phyloP scores from a whole-genome alignment of 768 basidiomycete species.

The Botryobasidium botryosum region DNA sequence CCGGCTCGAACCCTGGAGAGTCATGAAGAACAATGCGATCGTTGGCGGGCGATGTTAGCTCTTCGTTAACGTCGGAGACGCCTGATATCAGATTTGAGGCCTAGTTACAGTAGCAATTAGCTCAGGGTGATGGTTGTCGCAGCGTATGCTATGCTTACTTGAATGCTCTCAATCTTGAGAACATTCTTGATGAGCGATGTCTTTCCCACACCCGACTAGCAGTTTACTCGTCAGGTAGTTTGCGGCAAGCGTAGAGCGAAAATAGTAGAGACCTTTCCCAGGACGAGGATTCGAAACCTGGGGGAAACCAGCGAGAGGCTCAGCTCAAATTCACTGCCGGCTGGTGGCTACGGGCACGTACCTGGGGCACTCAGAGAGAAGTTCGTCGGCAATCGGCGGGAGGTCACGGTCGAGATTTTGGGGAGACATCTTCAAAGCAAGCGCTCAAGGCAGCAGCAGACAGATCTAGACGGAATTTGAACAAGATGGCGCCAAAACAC shows the following conservation, averaged over 20 bases:
- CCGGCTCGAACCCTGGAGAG: slow-evolving; percentile 20
- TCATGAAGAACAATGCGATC: slow-evolving; percentile 20
- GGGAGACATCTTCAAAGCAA: too few relatives aligned
- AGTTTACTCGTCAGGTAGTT: not conserved
- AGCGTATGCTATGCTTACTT: not conserved
- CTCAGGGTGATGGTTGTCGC: not conserved
- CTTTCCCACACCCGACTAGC: slow-evolving; percentile 18
- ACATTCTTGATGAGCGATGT: slow-evolving; percentile 19
- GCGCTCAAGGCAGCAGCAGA: too few relatives aligned
- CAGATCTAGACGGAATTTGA: too few relatives aligned
- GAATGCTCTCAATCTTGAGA: slow-evolving; percentile 17
- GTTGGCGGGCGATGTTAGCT: slow-evolving; percentile 15
- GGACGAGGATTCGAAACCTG: slow-evolving; percentile 18
- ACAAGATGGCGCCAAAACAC: too few relatives aligned
- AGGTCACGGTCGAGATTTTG: not conserved
- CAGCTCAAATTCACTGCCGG: too few relatives aligned
- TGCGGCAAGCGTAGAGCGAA: not conserved
- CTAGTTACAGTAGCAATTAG: not conserved
- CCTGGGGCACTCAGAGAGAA: not conserved
- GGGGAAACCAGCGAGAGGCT: too few relatives aligned
- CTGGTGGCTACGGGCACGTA: too few relatives aligned
- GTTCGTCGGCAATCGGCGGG: not conserved
- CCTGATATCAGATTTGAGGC: slow-evolving; percentile 15
- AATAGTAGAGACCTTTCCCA: slow-evolving; percentile 18
- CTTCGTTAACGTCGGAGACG: slow-evolving; percentile 15